Evolutionary conservation across 2,329 filamentous ascomycete species (phyloP).

Genomic region (Neoscytalidium dimidiatum): DNA sequence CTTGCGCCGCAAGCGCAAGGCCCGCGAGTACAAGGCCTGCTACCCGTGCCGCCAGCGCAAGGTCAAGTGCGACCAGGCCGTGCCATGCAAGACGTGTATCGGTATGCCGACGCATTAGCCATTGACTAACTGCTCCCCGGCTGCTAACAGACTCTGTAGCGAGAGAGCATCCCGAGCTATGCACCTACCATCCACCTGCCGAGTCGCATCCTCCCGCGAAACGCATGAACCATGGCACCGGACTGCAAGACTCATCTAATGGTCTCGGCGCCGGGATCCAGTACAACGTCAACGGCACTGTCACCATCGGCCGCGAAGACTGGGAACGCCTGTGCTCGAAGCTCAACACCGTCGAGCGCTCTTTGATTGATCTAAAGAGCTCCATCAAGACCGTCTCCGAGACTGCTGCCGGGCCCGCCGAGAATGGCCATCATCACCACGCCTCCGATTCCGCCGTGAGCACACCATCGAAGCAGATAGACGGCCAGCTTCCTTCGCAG

Average conservation of each 20-base stretch:
- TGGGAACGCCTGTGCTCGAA: conserved; percentile 53
- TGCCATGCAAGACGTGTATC: conserved; percentile 53
- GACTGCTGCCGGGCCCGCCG: conserved; percentile 23
- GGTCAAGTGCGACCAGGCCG: conserved; percentile 50
- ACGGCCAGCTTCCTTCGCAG: conserved; percentile 49
- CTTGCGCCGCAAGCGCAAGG: conserved; percentile 52
- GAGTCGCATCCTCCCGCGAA: conserved; percentile 43
- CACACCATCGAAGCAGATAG: conserved; percentile 34
- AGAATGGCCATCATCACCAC: conserved; percentile 24
- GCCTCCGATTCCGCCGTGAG: conserved; percentile 34
- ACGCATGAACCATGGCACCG: conserved; percentile 27
- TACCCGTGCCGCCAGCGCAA: conserved; percentile 52
- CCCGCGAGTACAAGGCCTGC: conserved; percentile 52
- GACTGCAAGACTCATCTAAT: not conserved
- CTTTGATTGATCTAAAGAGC: conserved; percentile 46
- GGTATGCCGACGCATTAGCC: conserved; percentile 28
- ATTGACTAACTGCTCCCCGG: not conserved
- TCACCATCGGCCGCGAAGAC: conserved; percentile 44
- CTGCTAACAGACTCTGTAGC: conserved; percentile 17
- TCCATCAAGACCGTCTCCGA: conserved; percentile 41
- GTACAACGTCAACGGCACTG: conserved; percentile 38
- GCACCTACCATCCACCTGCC: conserved; percentile 44
- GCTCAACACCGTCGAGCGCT: conserved; percentile 50
- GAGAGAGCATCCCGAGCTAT: conserved; percentile 53
- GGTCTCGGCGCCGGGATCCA: conserved; percentile 11